Evolutionary conservation across 192 early-diverging fungal genomes (phyloP).

Genomic region (Linnemannia elongata): DNA sequence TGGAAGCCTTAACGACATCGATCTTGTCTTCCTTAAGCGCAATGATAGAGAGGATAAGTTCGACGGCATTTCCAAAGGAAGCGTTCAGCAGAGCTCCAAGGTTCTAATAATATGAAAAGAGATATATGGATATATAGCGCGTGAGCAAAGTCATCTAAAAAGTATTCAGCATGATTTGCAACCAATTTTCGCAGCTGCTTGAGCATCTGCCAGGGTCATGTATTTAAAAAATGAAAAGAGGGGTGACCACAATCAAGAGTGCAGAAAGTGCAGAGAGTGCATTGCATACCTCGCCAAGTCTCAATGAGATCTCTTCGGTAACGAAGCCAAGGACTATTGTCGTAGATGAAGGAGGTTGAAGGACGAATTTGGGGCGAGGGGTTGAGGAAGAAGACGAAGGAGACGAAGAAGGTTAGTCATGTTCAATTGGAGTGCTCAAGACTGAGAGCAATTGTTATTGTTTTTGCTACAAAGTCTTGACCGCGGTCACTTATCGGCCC

Average conservation of each 20-base stretch:
- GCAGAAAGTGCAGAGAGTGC: not conserved
- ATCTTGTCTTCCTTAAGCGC: conserved; percentile 83
- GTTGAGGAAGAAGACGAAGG: not conserved
- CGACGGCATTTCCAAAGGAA: conserved; percentile 90
- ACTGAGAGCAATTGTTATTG: not conserved
- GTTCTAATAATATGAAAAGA: conserved; percentile 65
- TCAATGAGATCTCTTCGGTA: conserved; percentile 85
- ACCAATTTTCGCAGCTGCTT: conserved; percentile 65
- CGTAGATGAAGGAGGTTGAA: not conserved
- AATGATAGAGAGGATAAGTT: conserved; percentile 86
- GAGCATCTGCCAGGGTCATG: conserved; percentile 44
- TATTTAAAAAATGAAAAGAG: conserved; percentile 77
- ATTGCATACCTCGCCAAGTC: conserved; percentile 70
- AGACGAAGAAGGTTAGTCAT: conserved; percentile 5
- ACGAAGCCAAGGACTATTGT: conserved; percentile 85
- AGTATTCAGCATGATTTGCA: conserved; percentile 64
- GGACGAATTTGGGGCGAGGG: not conserved
- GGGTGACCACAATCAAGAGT: conserved; percentile 28
- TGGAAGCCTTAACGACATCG: conserved; percentile 88
- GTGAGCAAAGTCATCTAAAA: conserved; percentile 84
- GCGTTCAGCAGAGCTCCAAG: conserved; percentile 86
- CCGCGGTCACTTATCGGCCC: not conserved
- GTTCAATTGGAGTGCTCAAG: conserved; percentile 1
- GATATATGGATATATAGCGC: conserved; percentile 72
- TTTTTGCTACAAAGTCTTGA: not conserved